Conservation (phyloP, 2,329 filamentous ascomycete genomes). For the Leptographium galeiforme region DNA sequence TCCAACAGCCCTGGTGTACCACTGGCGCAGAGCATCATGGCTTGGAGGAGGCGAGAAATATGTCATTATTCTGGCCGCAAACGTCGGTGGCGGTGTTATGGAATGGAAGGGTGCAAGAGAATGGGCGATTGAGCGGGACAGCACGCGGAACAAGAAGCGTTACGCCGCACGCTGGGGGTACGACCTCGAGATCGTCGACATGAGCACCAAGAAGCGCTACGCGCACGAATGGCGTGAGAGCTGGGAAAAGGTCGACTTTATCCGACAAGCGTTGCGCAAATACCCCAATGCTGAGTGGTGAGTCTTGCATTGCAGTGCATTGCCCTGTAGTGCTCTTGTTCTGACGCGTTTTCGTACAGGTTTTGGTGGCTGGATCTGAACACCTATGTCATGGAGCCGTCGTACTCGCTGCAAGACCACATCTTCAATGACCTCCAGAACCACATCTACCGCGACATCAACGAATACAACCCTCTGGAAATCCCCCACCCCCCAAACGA, state of each 20-base stretch:
- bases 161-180: constrained; percentile 87
- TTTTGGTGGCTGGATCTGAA: constrained; percentile 99
- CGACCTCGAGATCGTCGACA: constrained; percentile 89
- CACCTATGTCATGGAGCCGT: constrained; percentile 95
- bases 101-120: constrained; percentile 96
- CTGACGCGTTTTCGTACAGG: constrained; percentile 38
- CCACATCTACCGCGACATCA: constrained; percentile 87
- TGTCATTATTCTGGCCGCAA: constrained; percentile 86
- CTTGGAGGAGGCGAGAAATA: constrained; percentile 81
- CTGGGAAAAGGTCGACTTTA: constrained; percentile 96
- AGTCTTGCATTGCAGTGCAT: background rate
- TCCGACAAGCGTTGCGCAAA: constrained; percentile 78
- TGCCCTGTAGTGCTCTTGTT: background rate
- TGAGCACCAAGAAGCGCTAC: constrained; percentile 97
- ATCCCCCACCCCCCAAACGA: constrained; percentile 71
- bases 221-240: constrained; percentile 98
- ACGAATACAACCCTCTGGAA: constrained; percentile 88
- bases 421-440: constrained; percentile 69
- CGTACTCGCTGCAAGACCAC: constrained; percentile 77
- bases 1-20: constrained; percentile 34
- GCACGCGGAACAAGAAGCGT: constrained; percentile 84
- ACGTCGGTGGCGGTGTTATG: constrained; percentile 94
- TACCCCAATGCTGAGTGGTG: constrained; percentile 96
- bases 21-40: constrained; percentile 58
- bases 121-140: constrained; percentile 97